A percentile compares a stretch with the other conserved stretches of the same genome.
Evolutionary conservation across 73 alveolate genomes (phyloP).

Genomic region (Tetrahymena malaccensis): DNA sequence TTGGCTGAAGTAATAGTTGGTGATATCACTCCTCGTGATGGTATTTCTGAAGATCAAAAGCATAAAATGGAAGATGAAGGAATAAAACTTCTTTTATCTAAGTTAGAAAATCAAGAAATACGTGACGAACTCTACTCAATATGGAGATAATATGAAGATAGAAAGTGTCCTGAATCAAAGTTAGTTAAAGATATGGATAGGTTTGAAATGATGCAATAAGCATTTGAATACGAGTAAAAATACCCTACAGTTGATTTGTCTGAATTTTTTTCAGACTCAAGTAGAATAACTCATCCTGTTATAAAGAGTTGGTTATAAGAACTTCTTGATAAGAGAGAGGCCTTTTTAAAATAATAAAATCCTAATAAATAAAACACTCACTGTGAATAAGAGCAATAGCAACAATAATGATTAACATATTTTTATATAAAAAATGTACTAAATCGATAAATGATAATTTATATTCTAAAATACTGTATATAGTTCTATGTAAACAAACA

Average conservation of each 20-base stretch:
- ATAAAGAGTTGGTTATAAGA: neutral
- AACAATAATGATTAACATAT: neutral
- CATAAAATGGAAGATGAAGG: constrained; percentile 30
- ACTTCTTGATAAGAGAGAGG: neutral
- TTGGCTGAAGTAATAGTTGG: constrained; percentile 51
- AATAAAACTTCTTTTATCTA: neutral
- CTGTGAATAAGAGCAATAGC: neutral
- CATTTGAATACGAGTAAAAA: constrained; percentile 17
- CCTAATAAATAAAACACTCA: neutral
- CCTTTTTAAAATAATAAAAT: neutral
- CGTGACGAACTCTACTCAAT: constrained; percentile 25
- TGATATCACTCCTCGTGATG: constrained; percentile 47
- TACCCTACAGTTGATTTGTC: neutral
- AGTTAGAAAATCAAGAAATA: constrained; percentile 13
- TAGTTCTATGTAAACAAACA: neutral
- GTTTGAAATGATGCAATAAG: constrained; percentile 32
- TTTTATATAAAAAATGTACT: no score
- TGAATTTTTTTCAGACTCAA: neutral
- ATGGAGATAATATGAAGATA: constrained; percentile 37
- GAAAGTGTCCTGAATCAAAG: constrained; percentile 18
- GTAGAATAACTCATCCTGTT: neutral
- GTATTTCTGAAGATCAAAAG: constrained; percentile 25
- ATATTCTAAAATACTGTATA: neutral
- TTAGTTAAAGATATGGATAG: constrained; percentile 28
- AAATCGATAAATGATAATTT: neutral